Base-by-base conservation (phyloP, 345 rosid species). In the Salix caprea region DNA sequence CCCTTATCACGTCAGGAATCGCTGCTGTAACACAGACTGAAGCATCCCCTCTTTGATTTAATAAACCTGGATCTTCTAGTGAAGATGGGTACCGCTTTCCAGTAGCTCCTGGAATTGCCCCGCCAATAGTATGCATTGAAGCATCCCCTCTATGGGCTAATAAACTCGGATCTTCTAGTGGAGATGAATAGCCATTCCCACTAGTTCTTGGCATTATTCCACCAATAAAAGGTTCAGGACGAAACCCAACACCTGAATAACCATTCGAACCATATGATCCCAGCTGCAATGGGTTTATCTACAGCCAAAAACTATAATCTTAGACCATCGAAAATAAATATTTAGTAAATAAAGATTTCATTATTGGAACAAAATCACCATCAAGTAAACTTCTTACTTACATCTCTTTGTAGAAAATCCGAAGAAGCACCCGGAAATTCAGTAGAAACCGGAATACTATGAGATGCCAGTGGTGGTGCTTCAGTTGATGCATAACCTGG, bases 401-500 rank as follows among this genome's bases (percentile, higher is more conserved):
- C 90, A 64, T 86, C 85, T 68, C 74, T 77, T 15, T 69, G 78
- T 24, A 56, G 32, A 69, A 79, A 80, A 81, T 79, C 83, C 18
- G 88, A 78, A 73, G 85, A 60, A 56, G 71, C 74, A 42, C 52
- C 77, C 10, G 30, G 74, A 50, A 64, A 69, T 70, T 71, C 82
- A 67, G 54, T 72, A 40, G 75, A 71, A 24, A 69, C 44, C 23
- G 74, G 67, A 66, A 34, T 69, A 68, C 74, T 71, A 61, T 44
- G 74, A 76, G 81, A 82, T 39, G 74, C 65, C 15, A 79, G 67
- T 0, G 70, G 19, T 23, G 84, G 76, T 12, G 74, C 71, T 79
- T 79, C 86, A 34, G 88, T 70, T 14, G 84, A 72, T 15, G 74
- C 64, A 85, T 81, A 81, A 65, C 88, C 88, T 42, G 87, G 78